Base-by-base conservation (phyloP, 1,284 basidiomycete species). In the Inonotus hispidus region DNA sequence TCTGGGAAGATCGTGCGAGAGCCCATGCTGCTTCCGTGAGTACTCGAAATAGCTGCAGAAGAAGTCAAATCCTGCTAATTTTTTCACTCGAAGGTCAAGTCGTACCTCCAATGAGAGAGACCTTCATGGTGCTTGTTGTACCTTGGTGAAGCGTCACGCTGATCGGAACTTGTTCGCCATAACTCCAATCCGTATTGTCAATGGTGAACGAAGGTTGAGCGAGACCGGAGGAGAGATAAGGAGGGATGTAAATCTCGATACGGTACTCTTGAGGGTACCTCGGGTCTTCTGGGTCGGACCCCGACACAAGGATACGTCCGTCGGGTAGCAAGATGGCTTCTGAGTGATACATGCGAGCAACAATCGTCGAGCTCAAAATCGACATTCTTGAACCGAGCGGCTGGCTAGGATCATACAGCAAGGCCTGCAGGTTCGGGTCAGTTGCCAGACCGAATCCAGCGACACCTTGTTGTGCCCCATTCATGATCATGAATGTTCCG, bases 291-390 rank as follows among this genome's bases (percentile, higher is more conserved):
- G 87, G 86, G 68, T 91, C 90, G 13, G 85, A 85, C 0, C 91
- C 91, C 2, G 87, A 87, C 46, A 92, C 75, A 56, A 90, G 75
- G 21, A 92, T 79, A 10, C 85, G 81, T 11, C 86, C 88, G 65
- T 89, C 86, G 3, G 82, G 82, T 37, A 89, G 78, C 7, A 90
- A 78, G 19, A 76, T 79, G 58, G 85, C 84, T 69, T 90, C 88
- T 0, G 87, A 89, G 69, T 95, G 92, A 68, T 95, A 95, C 69
- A 95, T 68, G 21, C 93, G 84, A 11, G 91, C 84, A 43, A 92
- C 86, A 60, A 84, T 87, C 14, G 89, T 92, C n/a, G 71, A 79
- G 70, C 79, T 75, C 65, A 87, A 77, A 74, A 88, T 80, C 63
- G 88, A 84, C 66, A 86, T 76, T 63, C 90, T 83, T 56, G 82